Percentiles rank a stretch among this genome's conserved stretches.
Evolutionary conservation across 2,329 filamentous ascomycete genomes (phyloP).

Genomic region (Calonectria pseudoturangicola): DNA sequence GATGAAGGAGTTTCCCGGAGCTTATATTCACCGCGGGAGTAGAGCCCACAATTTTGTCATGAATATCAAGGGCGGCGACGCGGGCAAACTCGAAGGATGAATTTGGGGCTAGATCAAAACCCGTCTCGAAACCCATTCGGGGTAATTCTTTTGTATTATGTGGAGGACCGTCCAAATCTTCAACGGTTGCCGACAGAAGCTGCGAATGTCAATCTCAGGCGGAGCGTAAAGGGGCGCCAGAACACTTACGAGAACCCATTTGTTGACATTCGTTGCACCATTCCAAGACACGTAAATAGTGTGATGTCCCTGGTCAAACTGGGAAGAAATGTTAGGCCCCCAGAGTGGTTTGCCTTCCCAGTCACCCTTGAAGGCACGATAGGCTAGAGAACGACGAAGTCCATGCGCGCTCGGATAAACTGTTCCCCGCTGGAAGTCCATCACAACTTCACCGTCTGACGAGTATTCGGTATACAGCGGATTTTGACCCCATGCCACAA

Average conservation of each 20-base stretch:
- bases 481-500: constrained; percentile 31
- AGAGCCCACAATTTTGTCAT: constrained; percentile 13
- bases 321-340: constrained; percentile 29
- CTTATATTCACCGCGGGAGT: constrained; percentile 18
- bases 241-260: constrained; percentile 12
- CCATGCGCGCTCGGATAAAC: constrained; percentile 4
- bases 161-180: background rate
- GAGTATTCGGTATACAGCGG: constrained; percentile 24
- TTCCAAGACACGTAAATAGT: constrained; percentile 23
- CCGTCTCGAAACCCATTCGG: constrained; percentile 22
- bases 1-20: background rate
- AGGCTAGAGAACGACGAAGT: background rate
- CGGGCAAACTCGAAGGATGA: constrained; percentile 1
- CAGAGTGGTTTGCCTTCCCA: constrained; percentile 28
- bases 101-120: background rate
- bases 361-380: constrained; percentile 9
- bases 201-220: background rate
- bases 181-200: background rate
- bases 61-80: constrained; percentile 18
- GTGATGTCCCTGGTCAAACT: background rate
- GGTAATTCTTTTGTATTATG: background rate
- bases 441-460: constrained; percentile 6
- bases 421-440: constrained; percentile 20
- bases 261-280: constrained; percentile 8
- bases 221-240: too few relatives aligned